These are phyloP conservation scores for Penicillium steckii DNA, from an alignment of 495 filamentous ascomycete genomes.

Conservation along the genomic window DNA sequence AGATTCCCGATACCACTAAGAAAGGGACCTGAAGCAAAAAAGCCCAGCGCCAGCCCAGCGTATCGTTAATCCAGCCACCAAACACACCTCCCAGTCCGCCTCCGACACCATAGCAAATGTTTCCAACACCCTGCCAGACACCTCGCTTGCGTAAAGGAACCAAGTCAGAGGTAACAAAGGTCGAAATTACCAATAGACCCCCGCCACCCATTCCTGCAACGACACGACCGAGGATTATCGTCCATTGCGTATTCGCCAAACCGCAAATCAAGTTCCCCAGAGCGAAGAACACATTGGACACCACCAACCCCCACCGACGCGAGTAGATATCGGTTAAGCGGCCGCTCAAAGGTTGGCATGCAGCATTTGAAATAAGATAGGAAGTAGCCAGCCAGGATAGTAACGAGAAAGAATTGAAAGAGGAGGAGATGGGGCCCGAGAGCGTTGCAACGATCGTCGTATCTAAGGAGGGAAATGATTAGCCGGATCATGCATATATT, in stretches of 20 bases:
- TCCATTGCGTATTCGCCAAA: slow-evolving; percentile 63
- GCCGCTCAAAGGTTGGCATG: slow-evolving; percentile 81
- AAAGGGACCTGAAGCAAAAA: slow-evolving; percentile 80
- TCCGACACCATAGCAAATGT: slow-evolving; percentile 74
- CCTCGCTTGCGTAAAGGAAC: slow-evolving; percentile 81
- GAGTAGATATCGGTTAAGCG: slow-evolving; percentile 87
- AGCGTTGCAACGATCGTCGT: slow-evolving; percentile 84
- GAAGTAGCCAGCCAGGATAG: slow-evolving; percentile 89
- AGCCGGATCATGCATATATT: neutral
- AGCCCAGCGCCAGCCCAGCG: slow-evolving; percentile 70
- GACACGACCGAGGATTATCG: slow-evolving; percentile 77
- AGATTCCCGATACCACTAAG: slow-evolving; percentile 57
- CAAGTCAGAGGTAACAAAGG: slow-evolving; percentile 79
- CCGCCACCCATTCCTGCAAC: slow-evolving; percentile 85
- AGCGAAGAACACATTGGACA: slow-evolving; percentile 79
- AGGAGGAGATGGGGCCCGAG: slow-evolving; percentile 78
- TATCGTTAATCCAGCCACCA: slow-evolving; percentile 81
- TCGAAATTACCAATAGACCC: slow-evolving; percentile 76
- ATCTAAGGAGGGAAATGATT: slow-evolving; percentile 43
- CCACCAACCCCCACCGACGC: slow-evolving; percentile 71
- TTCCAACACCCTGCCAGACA: slow-evolving; percentile 82
- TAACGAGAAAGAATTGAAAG: slow-evolving; percentile 79
- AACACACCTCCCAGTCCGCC: slow-evolving; percentile 59
- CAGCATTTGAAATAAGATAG: slow-evolving; percentile 89
- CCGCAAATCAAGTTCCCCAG: slow-evolving; percentile 84